phyloP scores from a whole-genome alignment of 2,329 filamentous ascomycete species.

The Sporothrix schenckii region DNA sequence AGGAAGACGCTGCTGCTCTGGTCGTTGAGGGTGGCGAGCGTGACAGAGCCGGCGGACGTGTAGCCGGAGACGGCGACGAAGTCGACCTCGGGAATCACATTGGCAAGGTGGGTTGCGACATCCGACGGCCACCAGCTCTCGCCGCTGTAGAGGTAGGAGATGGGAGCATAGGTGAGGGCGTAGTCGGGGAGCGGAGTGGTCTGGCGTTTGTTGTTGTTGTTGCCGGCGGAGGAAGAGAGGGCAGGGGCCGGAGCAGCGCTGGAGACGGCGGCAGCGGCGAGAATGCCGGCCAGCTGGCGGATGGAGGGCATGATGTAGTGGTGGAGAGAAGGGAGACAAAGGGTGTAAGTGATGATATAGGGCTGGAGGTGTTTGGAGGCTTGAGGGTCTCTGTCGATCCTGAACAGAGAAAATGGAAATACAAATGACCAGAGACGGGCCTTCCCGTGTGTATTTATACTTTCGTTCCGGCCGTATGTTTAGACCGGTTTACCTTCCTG shows the following conservation, averaged over 20 bases:
- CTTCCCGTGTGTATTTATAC: conserved; percentile 10
- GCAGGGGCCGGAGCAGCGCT: conserved; percentile 14
- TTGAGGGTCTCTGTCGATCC: not conserved
- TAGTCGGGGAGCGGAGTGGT: conserved; percentile 34
- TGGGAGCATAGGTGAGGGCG: conserved; percentile 35
- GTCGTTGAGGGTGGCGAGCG: conserved; percentile 33
- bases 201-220: conserved; percentile 28
- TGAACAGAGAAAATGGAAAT: not conserved
- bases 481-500: not conserved
- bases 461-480: not conserved
- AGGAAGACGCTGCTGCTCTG: conserved; percentile 34
- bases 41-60: conserved; percentile 32
- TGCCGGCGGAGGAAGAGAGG: not conserved
- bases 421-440: not conserved
- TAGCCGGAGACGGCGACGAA: conserved; percentile 27
- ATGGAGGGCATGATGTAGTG: conserved; percentile 26
- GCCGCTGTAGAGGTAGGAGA: conserved; percentile 36
- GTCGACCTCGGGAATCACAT: conserved; percentile 35
- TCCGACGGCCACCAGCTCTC: conserved; percentile 37
- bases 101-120: conserved; percentile 35
- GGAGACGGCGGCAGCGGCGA: conserved; percentile 18
- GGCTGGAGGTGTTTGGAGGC: not conserved
- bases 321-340: not conserved
- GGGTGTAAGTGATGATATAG: not conserved
- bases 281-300: conserved; percentile 13